A percentile compares a stretch with the other conserved stretches of the same genome.
Conservation (phyloP, 1,139 yeast genomes). For the Saccharomyces pastorianus region DNA sequence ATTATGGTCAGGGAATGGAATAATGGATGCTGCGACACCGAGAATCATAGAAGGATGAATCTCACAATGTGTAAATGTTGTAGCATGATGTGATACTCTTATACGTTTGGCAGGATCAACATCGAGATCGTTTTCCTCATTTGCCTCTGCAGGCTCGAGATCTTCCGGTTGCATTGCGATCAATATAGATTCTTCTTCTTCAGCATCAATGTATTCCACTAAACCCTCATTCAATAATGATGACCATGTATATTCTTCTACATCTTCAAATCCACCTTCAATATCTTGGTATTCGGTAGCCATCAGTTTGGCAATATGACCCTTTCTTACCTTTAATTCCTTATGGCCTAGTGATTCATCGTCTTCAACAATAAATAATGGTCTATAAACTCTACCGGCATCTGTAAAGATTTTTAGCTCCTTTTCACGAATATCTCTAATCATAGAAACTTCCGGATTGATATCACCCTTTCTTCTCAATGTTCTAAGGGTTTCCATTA, state of each 20-base stretch:
- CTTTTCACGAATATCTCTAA: constrained; percentile 92
- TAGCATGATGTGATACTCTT: constrained; percentile 62
- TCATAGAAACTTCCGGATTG: constrained; percentile 91
- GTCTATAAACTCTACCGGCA: constrained; percentile 97
- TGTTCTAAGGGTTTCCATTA: constrained; percentile 84
- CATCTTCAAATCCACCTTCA: constrained; percentile 49
- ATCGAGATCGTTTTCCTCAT: constrained; percentile 40
- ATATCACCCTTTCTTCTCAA: constrained; percentile 94
- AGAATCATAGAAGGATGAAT: constrained; percentile 98
- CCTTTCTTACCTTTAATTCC: constrained; percentile 75
- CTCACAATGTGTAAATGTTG: constrained; percentile 97
- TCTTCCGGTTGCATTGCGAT: constrained; percentile 99
- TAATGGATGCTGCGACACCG: constrained; percentile 97
- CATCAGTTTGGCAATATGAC: constrained; percentile 64
- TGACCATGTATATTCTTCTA: constrained; percentile 69
- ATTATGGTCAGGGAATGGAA: constrained; percentile 99
- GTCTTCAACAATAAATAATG: constrained; percentile 83
- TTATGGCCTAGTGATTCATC: constrained; percentile 64
- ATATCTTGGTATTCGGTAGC: constrained; percentile 53
- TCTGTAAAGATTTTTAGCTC: constrained; percentile 95
- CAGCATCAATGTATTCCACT: constrained; percentile 93
- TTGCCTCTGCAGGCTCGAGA: constrained; percentile 58
- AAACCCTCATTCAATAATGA: constrained; percentile 77
- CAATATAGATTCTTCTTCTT: constrained; percentile 95
- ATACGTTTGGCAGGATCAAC: constrained; percentile 66